These are phyloP conservation scores for Pythium rhizo-oryzae DNA, from an alignment of 352 stramenopile genomes.

Conservation along the genomic window DNA sequence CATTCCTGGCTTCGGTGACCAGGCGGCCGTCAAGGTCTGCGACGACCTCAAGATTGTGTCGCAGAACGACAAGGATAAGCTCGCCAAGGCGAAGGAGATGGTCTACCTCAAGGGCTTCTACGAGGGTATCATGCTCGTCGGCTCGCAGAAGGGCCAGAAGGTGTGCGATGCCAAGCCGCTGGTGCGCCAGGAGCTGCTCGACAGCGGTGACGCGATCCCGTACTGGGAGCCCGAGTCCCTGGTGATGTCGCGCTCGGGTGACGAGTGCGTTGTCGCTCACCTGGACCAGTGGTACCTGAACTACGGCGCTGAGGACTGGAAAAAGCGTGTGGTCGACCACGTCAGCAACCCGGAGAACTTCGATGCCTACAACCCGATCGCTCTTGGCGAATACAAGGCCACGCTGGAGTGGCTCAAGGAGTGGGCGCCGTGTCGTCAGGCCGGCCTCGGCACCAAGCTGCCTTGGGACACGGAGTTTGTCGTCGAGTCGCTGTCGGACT, in stretches of 20 bases:
- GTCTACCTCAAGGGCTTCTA: conserved; percentile 99
- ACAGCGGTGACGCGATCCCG: conserved; percentile 92
- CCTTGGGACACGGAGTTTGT: conserved; percentile 99
- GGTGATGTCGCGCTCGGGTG: conserved; percentile 96
- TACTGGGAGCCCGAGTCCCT: conserved; percentile 99
- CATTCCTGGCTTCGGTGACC: conserved; percentile 98
- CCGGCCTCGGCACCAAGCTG: conserved; percentile 96
- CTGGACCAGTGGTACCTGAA: conserved; percentile 99
- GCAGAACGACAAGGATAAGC: conserved; percentile 99
- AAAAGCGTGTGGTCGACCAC: conserved; percentile 94
- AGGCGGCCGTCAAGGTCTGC: conserved; percentile 95
- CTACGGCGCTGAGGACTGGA: conserved; percentile 99
- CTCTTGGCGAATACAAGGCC: conserved; percentile 96
- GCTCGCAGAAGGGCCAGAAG: conserved; percentile 95
- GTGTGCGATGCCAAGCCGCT: conserved; percentile 98
- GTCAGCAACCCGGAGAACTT: conserved; percentile 93
- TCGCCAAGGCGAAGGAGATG: conserved; percentile 98
- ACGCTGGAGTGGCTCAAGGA: conserved; percentile 99
- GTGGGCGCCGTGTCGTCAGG: conserved; percentile 98
- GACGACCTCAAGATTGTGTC: conserved; percentile 98
- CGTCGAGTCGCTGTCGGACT: conserved; percentile 99
- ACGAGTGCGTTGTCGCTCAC: conserved; percentile 99
- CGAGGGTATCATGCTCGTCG: conserved; percentile 97
- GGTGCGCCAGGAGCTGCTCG: conserved; percentile 97
- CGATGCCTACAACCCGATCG: conserved; percentile 93